Evolutionary conservation across 2,329 filamentous ascomycete species (phyloP).

Genomic region (Cladosporium halotolerans): DNA sequence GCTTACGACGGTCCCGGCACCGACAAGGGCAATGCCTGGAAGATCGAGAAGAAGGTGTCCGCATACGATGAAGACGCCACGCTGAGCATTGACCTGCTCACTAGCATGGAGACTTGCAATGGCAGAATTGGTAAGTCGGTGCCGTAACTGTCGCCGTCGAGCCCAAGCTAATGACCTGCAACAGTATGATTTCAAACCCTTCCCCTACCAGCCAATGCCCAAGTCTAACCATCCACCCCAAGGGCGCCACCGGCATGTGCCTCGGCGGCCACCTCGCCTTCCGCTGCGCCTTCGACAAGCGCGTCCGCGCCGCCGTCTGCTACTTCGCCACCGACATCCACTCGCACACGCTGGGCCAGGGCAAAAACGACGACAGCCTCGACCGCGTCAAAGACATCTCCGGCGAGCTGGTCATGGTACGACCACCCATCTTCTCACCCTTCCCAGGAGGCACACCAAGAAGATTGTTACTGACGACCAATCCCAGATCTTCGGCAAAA

Average conservation of each 20-base stretch:
- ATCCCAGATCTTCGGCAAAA: constrained; percentile 71
- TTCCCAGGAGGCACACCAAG: neutral
- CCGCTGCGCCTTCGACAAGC: constrained; percentile 64
- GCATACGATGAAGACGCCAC: constrained; percentile 67
- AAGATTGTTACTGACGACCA: neutral
- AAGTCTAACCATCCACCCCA: neutral
- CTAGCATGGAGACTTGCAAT: constrained; percentile 51
- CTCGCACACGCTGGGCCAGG: constrained; percentile 64
- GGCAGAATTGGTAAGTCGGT: constrained; percentile 58
- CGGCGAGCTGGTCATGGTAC: constrained; percentile 69
- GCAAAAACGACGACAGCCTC: constrained; percentile 58
- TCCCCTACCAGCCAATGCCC: neutral
- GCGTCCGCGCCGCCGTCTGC: constrained; percentile 70
- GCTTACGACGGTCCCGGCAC: constrained; percentile 85
- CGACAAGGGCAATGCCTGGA: constrained; percentile 79
- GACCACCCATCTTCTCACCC: constrained; percentile 11
- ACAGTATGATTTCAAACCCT: neutral
- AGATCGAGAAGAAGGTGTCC: constrained; percentile 69
- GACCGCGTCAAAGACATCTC: constrained; percentile 59
- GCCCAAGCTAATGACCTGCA: neutral
- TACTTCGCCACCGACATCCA: constrained; percentile 95
- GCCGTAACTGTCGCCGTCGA: neutral
- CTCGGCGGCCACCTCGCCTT: constrained; percentile 80
- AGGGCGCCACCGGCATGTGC: constrained; percentile 73
- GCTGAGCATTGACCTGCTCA: constrained; percentile 37